Evolutionary conservation across 108 stramenopile genomes (phyloP).

Genomic region (Fragilariopsis cylindrus): DNA sequence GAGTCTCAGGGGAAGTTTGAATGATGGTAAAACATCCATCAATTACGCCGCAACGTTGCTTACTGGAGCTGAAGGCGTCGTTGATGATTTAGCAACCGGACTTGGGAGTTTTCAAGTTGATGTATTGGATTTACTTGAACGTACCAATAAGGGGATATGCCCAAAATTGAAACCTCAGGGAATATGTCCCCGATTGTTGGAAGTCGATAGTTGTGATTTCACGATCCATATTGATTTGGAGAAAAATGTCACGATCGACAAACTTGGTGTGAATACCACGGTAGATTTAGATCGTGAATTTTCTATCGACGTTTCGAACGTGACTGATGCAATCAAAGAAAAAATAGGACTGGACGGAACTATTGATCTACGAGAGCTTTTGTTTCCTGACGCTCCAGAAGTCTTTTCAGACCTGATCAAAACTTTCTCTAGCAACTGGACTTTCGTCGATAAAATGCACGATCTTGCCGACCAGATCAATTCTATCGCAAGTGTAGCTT

Average conservation of each 20-base stretch:
- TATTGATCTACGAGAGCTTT: slow-evolving; percentile 1
- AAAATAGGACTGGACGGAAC: slow-evolving; percentile 8
- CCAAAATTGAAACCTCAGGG: slow-evolving; percentile 9
- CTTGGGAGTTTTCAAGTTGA: slow-evolving; percentile 8
- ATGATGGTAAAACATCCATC: slow-evolving; percentile 6
- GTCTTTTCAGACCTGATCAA: background rate
- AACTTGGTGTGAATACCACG: slow-evolving; percentile 3
- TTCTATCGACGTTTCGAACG: slow-evolving; percentile 2
- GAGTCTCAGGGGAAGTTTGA: slow-evolving; percentile 5
- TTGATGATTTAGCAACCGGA: background rate
- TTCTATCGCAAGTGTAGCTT: background rate
- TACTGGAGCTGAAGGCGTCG: background rate
- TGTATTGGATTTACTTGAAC: background rate
- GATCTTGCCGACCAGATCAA: background rate
- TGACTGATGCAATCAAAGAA: slow-evolving; percentile 2
- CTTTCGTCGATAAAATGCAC: background rate
- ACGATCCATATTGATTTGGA: background rate
- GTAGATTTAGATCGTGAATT: background rate
- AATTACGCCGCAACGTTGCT: slow-evolving; percentile 6
- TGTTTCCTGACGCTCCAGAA: background rate
- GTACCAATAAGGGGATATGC: slow-evolving; percentile 4
- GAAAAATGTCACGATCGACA: background rate
- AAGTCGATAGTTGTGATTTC: slow-evolving; percentile 6
- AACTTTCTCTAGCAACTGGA: background rate
- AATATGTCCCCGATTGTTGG: background rate